Conservation (phyloP, 257 asterid species). For the Solanum lycopersicoides region DNA sequence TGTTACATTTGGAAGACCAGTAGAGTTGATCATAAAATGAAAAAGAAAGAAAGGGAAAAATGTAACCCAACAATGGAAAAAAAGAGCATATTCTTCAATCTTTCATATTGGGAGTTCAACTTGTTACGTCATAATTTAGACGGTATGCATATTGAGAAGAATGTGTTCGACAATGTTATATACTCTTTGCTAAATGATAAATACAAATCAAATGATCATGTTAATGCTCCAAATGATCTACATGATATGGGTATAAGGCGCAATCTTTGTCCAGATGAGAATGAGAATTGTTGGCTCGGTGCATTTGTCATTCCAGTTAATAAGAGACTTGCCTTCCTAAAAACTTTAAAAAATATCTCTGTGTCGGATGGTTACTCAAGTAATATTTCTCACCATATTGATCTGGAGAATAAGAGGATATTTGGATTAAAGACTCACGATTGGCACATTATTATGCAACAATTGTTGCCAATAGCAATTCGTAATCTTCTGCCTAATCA, state of each 20-base stretch:
- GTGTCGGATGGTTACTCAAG: background rate
- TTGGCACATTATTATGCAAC: no score
- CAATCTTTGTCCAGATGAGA: background rate
- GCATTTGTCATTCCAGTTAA: background rate
- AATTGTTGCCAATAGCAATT: no score
- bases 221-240: background rate
- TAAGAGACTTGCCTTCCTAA: background rate
- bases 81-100: background rate
- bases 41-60: background rate
- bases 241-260: background rate
- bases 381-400: no score
- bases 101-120: background rate
- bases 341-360: background rate
- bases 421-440: no score
- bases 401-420: no score
- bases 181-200: background rate
- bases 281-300: background rate
- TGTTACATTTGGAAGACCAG: no score
- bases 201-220: background rate
- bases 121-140: background rate
- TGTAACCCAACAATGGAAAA: background rate
- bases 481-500: no score
- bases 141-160: background rate
- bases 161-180: background rate
- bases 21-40: background rate